Evolutionary conservation across 1,284 basidiomycete genomes (phyloP).

Genomic region (Mycena sp.): DNA sequence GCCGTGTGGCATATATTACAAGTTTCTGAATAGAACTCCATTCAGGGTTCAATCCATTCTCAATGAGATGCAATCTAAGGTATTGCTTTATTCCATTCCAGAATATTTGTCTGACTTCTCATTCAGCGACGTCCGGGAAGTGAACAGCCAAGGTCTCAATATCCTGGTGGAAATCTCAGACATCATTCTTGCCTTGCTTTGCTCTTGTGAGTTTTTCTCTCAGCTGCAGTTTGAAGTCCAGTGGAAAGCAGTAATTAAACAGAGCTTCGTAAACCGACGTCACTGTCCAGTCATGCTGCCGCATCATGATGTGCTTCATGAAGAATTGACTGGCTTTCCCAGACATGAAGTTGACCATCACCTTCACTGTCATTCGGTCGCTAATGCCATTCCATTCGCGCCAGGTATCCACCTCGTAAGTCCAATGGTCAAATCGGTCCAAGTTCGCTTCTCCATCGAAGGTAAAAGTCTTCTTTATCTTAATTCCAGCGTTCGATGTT

Average conservation of each 20-base stretch:
- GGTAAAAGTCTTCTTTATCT: constrained; percentile 6
- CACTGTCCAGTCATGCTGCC: not conserved
- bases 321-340: not conserved
- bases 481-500: too few relatives aligned
- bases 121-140: not conserved
- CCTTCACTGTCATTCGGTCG: not conserved
- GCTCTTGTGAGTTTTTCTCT: not conserved
- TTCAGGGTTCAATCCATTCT: too few relatives aligned
- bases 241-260: not conserved
- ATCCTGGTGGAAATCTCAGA: not conserved
- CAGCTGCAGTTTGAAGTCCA: not conserved
- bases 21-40: too few relatives aligned
- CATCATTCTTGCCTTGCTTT: not conserved
- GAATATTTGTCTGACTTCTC: not conserved
- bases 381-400: not conserved
- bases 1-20: too few relatives aligned
- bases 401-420: constrained; percentile 15
- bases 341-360: constrained; percentile 4
- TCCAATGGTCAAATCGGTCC: constrained; percentile 7
- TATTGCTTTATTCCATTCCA: not conserved
- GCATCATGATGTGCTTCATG: not conserved
- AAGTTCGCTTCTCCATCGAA: constrained; percentile 5
- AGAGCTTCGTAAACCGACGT: not conserved
- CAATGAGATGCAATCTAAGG: too few relatives aligned
- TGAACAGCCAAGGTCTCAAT: not conserved